A percentile compares a stretch with the other conserved stretches of the same genome.
phyloP scores from a whole-genome alignment of 352 stramenopile species.

The Phytopythium sindhum region DNA sequence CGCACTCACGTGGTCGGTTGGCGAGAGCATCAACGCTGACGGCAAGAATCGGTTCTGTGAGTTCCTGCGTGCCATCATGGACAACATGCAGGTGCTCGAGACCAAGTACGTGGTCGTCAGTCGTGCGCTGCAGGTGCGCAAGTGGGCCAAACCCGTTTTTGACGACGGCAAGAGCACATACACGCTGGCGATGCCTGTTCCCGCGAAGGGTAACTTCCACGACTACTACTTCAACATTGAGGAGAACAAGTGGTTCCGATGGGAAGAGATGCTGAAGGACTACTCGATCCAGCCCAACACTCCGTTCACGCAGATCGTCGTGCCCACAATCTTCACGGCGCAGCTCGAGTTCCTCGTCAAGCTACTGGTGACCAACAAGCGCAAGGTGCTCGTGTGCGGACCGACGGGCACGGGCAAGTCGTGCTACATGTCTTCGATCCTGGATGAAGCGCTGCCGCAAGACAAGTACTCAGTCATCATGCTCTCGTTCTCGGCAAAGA shows the following conservation, averaged over 20 bases:
- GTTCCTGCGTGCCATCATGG: constrained; percentile 77
- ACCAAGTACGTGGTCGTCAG: constrained; percentile 74
- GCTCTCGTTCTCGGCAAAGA: constrained; percentile 92
- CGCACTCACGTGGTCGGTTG: constrained; percentile 89
- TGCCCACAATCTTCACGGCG: constrained; percentile 92
- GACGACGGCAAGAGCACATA: constrained; percentile 62
- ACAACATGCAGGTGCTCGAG: constrained; percentile 66
- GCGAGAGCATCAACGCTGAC: constrained; percentile 73
- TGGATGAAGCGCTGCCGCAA: constrained; percentile 75
- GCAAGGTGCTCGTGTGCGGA: constrained; percentile 89
- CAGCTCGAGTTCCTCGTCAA: constrained; percentile 89
- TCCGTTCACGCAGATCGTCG: constrained; percentile 91
- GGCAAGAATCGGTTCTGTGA: constrained; percentile 72
- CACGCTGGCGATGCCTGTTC: constrained; percentile 43
- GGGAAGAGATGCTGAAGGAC: constrained; percentile 86
- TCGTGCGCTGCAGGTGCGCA: constrained; percentile 76
- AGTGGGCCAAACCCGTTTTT: constrained; percentile 72
- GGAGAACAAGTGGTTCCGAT: constrained; percentile 87
- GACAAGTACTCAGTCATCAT: constrained; percentile 86
- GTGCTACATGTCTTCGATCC: constrained; percentile 87
- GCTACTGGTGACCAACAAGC: constrained; percentile 74
- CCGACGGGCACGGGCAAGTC: constrained; percentile 93
- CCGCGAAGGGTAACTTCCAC: constrained; percentile 73
- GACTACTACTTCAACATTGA: constrained; percentile 87
- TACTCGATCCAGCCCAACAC: constrained; percentile 86